Evolutionary conservation across 805 yeast genomes (phyloP), one percentile per base, ranked within the genome.

Genomic region (Blastobotrys chiropterorum): DNA sequence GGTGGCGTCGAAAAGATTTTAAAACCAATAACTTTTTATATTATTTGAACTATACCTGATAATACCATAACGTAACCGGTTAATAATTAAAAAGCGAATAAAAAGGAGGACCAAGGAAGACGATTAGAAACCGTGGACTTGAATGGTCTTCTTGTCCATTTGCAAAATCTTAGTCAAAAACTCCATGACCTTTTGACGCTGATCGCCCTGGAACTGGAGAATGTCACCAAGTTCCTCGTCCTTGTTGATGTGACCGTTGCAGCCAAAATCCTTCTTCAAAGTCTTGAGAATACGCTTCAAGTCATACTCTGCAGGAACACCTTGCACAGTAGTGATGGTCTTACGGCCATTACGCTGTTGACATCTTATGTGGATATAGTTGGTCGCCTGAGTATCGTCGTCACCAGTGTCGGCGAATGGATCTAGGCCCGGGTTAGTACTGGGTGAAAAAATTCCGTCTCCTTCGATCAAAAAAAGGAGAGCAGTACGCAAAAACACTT

Each of bases 391-490:
- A 64, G 96, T 86, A 73, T 92, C 97, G 77, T 94, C 95, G 82
- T 92, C 98, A 79, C 97, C 98, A 76, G 97, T 90, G 75, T 92
- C 99, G 84, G 98, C 97, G 84, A 92, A 92, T 59, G 99, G 99
- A 77, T 92, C 96, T 78, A 46, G 17, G 14, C 31, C 44, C n/a
- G 16, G 16, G 13, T 38, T 46, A 19, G 31, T 17, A n/a, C 31
- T 30, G 38, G 11, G 48, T 19, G 20, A 44, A 40, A 21, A 40
- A 44, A 45, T 16, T n/a, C n/a, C n/a, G n/a, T n/a, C n/a, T n/a
- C n/a, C n/a, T n/a, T n/a, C n/a, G 45, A 47, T 44, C 14, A 14
- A 41, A 17, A 16, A 39, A 26, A 26, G 11, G 11, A 26, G 11
- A 26, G 11, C 5, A 11, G 34, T 26, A 19, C 44, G 43, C 20